Percentiles rank a stretch among this genome's conserved stretches.
Conservation (phyloP, 208 protist species). For the Acanthamoeba culbertsoni region DNA sequence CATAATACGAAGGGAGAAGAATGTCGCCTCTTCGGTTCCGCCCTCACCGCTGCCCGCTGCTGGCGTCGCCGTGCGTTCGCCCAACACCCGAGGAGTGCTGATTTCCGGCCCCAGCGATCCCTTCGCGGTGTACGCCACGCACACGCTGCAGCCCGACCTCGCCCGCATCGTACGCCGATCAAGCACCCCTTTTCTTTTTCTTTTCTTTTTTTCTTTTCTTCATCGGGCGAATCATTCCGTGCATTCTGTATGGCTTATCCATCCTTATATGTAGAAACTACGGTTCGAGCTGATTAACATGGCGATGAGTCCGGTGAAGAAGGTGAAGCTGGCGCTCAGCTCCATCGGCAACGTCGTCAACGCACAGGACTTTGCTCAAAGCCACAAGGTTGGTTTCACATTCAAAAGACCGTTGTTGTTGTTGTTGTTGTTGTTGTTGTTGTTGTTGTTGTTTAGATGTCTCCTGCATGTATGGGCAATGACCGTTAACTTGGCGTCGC, state of each 20-base stretch:
- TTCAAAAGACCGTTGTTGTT: too few relatives aligned
- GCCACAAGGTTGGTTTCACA: background rate
- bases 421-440: too few relatives aligned
- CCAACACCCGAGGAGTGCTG: background rate
- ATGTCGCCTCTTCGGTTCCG: background rate
- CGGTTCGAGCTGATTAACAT: background rate
- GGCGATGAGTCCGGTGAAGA: background rate
- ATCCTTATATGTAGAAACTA: background rate
- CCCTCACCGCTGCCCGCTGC: background rate
- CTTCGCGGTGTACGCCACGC: background rate
- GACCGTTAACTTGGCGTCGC: background rate
- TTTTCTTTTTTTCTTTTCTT: background rate
- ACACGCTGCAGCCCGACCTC: background rate
- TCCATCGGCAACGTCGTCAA: background rate
- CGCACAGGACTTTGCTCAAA: background rate
- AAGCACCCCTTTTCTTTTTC: background rate
- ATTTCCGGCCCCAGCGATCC: conserved; percentile 31
- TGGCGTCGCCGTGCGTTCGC: background rate
- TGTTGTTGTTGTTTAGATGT: too few relatives aligned
- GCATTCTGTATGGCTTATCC: too few relatives aligned
- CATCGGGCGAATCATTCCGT: background rate
- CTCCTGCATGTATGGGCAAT: too few relatives aligned
- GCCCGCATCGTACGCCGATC: background rate
- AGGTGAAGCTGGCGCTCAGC: background rate
- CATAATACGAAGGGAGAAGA: background rate